Conservation (phyloP, 2,329 filamentous ascomycete species). For the Diplocarpon mali region DNA sequence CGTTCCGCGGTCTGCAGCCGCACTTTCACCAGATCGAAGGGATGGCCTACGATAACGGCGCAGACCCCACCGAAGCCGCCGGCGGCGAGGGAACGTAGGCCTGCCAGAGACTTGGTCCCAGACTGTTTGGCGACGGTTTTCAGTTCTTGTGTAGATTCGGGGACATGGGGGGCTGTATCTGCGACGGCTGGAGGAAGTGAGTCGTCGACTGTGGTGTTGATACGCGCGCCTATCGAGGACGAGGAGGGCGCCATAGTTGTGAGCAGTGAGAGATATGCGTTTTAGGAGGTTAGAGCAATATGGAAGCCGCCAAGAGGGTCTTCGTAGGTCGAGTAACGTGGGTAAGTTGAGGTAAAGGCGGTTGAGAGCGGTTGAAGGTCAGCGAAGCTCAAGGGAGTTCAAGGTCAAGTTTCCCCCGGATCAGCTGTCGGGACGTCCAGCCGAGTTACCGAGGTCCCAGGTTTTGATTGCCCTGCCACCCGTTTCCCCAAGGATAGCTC, state of each 20-base stretch:
- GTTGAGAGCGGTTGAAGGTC: too few relatives aligned
- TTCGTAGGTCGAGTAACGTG: too few relatives aligned
- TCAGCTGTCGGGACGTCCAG: too few relatives aligned
- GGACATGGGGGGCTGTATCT: slow-evolving; percentile 25
- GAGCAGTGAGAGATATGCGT: neutral
- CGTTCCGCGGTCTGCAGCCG: slow-evolving; percentile 91
- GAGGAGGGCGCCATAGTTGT: slow-evolving; percentile 18
- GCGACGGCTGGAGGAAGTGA: slow-evolving; percentile 19
- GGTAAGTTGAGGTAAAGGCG: too few relatives aligned
- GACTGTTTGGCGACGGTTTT: slow-evolving; percentile 24
- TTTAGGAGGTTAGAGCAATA: too few relatives aligned
- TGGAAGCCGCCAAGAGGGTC: too few relatives aligned
- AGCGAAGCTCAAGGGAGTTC: too few relatives aligned
- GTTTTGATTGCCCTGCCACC: too few relatives aligned
- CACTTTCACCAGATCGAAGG: slow-evolving; percentile 96
- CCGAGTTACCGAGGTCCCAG: too few relatives aligned
- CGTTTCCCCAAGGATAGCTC: too few relatives aligned
- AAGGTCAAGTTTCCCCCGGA: too few relatives aligned
- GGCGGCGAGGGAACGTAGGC: slow-evolving; percentile 71
- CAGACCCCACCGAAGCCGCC: slow-evolving; percentile 91
- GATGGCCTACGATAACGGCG: slow-evolving; percentile 89
- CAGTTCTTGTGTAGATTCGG: slow-evolving; percentile 26
- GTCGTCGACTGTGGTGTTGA: slow-evolving; percentile 22
- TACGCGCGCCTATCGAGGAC: slow-evolving; percentile 17
- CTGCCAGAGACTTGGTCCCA: slow-evolving; percentile 35